Evolutionary conservation across 2,329 filamentous ascomycete species (phyloP).

Genomic region (Colletotrichum euphorbiae): DNA sequence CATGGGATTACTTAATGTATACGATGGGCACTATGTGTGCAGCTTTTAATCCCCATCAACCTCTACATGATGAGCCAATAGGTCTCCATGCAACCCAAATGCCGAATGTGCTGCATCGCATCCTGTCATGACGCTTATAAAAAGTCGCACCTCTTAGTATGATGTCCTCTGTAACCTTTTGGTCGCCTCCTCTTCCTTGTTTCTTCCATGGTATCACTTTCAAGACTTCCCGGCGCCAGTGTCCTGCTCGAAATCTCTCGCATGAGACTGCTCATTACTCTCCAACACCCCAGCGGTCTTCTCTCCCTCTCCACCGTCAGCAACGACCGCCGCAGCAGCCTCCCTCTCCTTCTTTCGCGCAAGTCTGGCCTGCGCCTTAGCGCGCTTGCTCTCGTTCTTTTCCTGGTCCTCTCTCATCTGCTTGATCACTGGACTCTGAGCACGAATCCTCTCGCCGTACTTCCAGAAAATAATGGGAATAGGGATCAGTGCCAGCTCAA

Average conservation of each 20-base stretch:
- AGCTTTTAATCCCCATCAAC: background rate
- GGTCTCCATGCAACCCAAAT: background rate
- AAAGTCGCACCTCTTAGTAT: background rate
- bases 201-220: background rate
- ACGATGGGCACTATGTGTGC: background rate
- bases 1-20: background rate
- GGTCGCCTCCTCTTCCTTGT: background rate
- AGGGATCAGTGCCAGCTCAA: constrained; percentile 80
- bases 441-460: constrained; percentile 66
- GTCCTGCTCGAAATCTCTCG: constrained; percentile 20
- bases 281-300: constrained; percentile 25
- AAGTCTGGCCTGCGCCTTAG: constrained; percentile 46
- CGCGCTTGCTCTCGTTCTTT: constrained; percentile 48
- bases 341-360: constrained; percentile 42
- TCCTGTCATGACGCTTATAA: background rate
- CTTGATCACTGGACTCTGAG: constrained; percentile 61
- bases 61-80: background rate
- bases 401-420: constrained; percentile 59
- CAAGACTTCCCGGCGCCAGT: constrained; percentile 6
- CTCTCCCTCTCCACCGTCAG: background rate
- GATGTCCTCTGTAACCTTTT: no score
- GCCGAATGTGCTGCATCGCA: background rate
- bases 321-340: constrained; percentile 18
- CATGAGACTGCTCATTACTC: background rate
- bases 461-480: constrained; percentile 84